These are phyloP conservation scores for Coemansia sp. DNA, from an alignment of 192 early-diverging fungal species.

Conservation along the genomic window DNA sequence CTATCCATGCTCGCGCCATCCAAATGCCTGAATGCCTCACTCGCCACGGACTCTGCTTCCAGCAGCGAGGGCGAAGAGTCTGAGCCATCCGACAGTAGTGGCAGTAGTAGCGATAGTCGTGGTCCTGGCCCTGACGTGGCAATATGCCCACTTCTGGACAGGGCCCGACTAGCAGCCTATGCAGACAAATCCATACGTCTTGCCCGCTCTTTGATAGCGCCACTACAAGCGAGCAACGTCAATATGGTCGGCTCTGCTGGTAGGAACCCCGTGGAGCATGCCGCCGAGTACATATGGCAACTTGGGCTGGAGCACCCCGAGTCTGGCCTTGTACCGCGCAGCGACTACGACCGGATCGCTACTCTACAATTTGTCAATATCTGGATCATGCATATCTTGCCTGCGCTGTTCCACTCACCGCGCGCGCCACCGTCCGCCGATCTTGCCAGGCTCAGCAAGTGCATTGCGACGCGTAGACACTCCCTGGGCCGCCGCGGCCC, in stretches of 20 bases:
- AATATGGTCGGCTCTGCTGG: neutral
- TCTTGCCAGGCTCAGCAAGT: conserved; percentile 23
- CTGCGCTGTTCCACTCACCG: conserved; percentile 3
- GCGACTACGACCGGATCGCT: conserved; percentile 16
- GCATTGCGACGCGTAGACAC: conserved; percentile 13
- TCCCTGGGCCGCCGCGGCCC: conserved; percentile 17
- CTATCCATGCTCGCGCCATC: conserved; percentile 7
- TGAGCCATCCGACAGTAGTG: neutral
- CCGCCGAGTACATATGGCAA: conserved; percentile 20
- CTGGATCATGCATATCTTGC: conserved; percentile 16
- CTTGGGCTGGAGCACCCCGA: conserved; percentile 22
- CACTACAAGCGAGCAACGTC: too few relatives aligned
- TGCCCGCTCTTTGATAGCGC: neutral
- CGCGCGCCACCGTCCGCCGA: neutral
- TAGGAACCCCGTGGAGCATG: conserved; percentile 5
- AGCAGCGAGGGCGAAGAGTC: conserved; percentile 5
- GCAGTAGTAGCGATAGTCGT: neutral
- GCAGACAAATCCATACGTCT: neutral
- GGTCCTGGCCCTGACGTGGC: neutral
- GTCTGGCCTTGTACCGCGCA: conserved; percentile 20
- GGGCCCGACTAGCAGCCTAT: neutral
- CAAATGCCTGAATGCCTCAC: conserved; percentile 2
- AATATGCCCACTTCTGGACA: neutral
- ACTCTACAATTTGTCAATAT: conserved; percentile 19
- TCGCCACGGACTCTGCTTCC: neutral